Conservation (phyloP, 345 rosid species). For the Gossypium rotundifolium region DNA sequence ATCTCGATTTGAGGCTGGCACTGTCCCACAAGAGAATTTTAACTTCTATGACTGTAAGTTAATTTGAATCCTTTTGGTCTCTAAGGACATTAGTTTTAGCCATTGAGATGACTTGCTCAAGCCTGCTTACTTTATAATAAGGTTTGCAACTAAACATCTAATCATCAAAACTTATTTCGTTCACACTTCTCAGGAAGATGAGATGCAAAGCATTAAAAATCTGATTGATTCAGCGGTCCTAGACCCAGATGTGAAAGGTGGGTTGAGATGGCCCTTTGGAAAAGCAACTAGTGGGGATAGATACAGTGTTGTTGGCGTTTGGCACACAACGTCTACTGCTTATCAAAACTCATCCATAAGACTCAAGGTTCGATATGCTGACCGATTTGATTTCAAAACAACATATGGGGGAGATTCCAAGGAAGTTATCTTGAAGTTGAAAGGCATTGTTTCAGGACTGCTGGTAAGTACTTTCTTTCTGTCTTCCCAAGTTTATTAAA, state of each 20-base stretch:
- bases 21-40: slow-evolving; percentile 39
- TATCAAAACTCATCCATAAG: slow-evolving; percentile 35
- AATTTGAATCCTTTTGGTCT: background rate
- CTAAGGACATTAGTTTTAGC: background rate
- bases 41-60: slow-evolving; percentile 37
- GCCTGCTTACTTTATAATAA: background rate
- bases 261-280: slow-evolving; percentile 59
- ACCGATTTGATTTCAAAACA: slow-evolving; percentile 42
- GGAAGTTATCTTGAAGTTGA: slow-evolving; percentile 43
- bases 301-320: slow-evolving; percentile 35
- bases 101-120: background rate
- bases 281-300: slow-evolving; percentile 36
- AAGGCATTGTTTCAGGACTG: slow-evolving; percentile 36
- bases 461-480: slow-evolving; percentile 15
- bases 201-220: slow-evolving; percentile 33
- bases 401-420: slow-evolving; percentile 31
- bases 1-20: slow-evolving; percentile 66
- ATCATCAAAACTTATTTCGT: background rate
- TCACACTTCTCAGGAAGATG: slow-evolving; percentile 45
- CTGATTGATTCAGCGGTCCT: slow-evolving; percentile 43
- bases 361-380: slow-evolving; percentile 53
- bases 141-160: background rate
- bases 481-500: background rate
- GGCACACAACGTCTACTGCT: slow-evolving; percentile 35
- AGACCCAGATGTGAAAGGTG: slow-evolving; percentile 61